Evolutionary conservation across 1,139 yeast species (phyloP).

Genomic region (Yamadazyma atlantica): DNA sequence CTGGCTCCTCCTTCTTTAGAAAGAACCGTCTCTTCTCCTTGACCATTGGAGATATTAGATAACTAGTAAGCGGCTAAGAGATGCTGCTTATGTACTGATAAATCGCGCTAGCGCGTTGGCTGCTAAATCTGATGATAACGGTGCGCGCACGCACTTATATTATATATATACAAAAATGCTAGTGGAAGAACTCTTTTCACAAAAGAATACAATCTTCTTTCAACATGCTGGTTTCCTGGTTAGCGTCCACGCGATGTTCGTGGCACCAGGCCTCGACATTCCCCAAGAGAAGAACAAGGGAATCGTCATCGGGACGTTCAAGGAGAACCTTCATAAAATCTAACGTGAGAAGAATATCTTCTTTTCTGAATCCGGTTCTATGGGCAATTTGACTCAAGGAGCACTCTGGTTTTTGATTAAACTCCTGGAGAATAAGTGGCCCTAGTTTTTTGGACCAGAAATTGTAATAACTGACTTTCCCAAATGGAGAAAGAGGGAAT

Average conservation of each 20-base stretch:
- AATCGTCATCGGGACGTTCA: slow-evolving; percentile 12
- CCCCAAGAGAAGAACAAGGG: slow-evolving; percentile 19
- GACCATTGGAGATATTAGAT: neutral
- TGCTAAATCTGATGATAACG: no score
- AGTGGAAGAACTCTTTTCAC: slow-evolving; percentile 3
- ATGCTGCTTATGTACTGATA: no score
- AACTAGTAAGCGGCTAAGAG: no score
- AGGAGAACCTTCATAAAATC: slow-evolving; percentile 57
- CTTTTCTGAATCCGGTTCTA: slow-evolving; percentile 67
- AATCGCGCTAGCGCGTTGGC: neutral
- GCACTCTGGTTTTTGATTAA: slow-evolving; percentile 18
- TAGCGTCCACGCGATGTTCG: slow-evolving; percentile 22
- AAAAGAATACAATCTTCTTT: slow-evolving; percentile 29
- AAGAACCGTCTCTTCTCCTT: neutral
- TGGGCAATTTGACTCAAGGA: slow-evolving; percentile 55
- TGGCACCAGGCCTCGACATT: slow-evolving; percentile 32
- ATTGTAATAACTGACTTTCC: slow-evolving; percentile 66
- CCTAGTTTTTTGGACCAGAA: slow-evolving; percentile 66
- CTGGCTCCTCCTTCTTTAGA: no score
- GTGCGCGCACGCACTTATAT: neutral
- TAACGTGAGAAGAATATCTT: slow-evolving; percentile 66
- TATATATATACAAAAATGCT: neutral
- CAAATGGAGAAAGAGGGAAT: slow-evolving; percentile 82
- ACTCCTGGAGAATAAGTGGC: slow-evolving; percentile 10
- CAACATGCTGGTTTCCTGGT: slow-evolving; percentile 24